These are phyloP conservation scores for Neocallimastix lanati DNA, from an alignment of 192 early-diverging fungal species.

Conservation along the genomic window DNA sequence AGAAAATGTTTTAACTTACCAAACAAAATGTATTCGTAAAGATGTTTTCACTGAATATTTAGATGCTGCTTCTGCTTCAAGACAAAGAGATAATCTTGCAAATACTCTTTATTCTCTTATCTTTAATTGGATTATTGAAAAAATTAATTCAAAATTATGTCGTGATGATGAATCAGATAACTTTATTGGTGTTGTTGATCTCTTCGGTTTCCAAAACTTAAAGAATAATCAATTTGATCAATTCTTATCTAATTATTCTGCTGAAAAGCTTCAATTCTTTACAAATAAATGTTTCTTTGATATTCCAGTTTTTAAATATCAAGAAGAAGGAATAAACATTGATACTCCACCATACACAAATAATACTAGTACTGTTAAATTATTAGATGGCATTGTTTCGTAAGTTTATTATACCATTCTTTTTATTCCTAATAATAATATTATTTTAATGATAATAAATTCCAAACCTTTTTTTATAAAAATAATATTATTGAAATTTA, in stretches of 20 bases:
- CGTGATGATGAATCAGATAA: slow-evolving; percentile 47
- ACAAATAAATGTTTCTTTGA: slow-evolving; percentile 54
- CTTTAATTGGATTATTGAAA: slow-evolving; percentile 79
- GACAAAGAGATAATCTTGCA: slow-evolving; percentile 65
- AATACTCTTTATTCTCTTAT: slow-evolving; percentile 62
- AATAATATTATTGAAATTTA: too few relatives aligned
- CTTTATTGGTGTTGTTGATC: slow-evolving; percentile 77
- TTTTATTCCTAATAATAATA: too few relatives aligned
- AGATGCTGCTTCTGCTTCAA: slow-evolving; percentile 44
- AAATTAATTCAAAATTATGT: slow-evolving; percentile 66
- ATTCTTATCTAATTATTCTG: background rate
- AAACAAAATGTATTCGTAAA: slow-evolving; percentile 63
- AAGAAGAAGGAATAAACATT: background rate
- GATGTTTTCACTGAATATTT: slow-evolving; percentile 68
- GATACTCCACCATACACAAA: background rate
- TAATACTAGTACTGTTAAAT: background rate
- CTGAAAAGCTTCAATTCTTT: slow-evolving; percentile 42
- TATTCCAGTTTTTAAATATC: slow-evolving; percentile 2
- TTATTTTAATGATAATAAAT: too few relatives aligned
- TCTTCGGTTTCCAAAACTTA: slow-evolving; percentile 56
- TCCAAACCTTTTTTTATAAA: too few relatives aligned
- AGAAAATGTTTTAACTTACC: slow-evolving; percentile 57
- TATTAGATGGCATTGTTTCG: background rate
- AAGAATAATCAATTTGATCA: slow-evolving; percentile 31
- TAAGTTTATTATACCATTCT: too few relatives aligned